Conservation (phyloP, 257 asterid genomes). For the Cordia subcordata region DNA sequence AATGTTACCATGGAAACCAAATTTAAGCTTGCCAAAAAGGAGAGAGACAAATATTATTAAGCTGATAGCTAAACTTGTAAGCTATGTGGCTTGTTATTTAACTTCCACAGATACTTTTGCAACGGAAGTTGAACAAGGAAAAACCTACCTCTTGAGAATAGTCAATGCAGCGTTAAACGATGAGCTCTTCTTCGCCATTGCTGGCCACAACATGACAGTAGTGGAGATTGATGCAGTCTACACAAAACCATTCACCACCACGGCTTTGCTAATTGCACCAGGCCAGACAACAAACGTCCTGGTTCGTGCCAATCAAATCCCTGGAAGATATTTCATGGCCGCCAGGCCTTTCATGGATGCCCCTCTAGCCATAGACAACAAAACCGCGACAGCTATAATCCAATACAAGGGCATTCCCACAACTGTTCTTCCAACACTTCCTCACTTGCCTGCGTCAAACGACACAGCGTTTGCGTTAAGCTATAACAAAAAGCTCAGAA, state of each 20-base stretch:
- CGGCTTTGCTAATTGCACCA: conserved; percentile 38
- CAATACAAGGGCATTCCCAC: conserved; percentile 41
- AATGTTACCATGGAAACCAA: background rate
- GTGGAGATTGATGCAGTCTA: conserved; percentile 52
- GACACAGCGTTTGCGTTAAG: conserved; percentile 28
- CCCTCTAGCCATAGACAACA: conserved; percentile 37
- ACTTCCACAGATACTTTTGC: conserved; percentile 40
- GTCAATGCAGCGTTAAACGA: conserved; percentile 46
- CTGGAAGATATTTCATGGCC: conserved; percentile 46
- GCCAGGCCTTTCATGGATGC: conserved; percentile 41
- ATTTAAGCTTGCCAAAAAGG: background rate
- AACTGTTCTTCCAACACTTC: conserved; percentile 20
- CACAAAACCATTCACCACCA: conserved; percentile 44
- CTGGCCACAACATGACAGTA: conserved; percentile 40
- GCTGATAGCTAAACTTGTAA: too few species aligned
- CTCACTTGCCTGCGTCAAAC: conserved; percentile 32
- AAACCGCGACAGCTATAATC: conserved; percentile 42
- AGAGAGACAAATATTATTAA: too few species aligned
- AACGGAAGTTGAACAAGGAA: conserved; percentile 47
- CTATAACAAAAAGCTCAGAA: conserved; percentile 26
- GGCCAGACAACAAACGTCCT: conserved; percentile 49
- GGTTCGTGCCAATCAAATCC: conserved; percentile 36
- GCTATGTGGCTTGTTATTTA: too few species aligned
- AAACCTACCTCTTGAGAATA: conserved; percentile 39
- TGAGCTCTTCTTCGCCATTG: conserved; percentile 40